Base-by-base conservation (phyloP, 345 rosid genomes). In the Brassica nigra region DNA sequence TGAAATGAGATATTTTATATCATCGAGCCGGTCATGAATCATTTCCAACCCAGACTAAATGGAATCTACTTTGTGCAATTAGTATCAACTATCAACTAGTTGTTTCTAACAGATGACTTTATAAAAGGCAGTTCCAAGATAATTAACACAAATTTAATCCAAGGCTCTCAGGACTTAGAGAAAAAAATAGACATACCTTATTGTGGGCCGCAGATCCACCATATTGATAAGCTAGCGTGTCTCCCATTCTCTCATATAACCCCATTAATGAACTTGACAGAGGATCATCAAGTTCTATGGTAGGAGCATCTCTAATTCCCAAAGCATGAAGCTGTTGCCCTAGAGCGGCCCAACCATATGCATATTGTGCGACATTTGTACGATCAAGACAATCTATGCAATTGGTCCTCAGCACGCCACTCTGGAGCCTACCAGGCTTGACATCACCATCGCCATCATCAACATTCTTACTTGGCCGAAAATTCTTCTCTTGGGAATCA, bases 361-460 rank as follows among this genome's bases (percentile, higher is more conserved):
- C 97, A 84, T 88, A 96, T 52, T 96, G 98, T 30, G 99, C 99
- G 82, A 92, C 99, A 88, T 96, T 96, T 83, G 99, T 96, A 27
- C 99, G 96, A 78, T 96, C 99, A 64, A 96, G 89, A 87, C 98
- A 96, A 77, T 96, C 99, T 76, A 96, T 96, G 82, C 99, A 96
- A 83, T 93, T 96, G 79, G 99, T 96, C 84, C 99, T 86, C 55
- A 96, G 87, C 57, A 96, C 99, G 39, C 99, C 99, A 31, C 42
- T 89, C 78, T 96, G 99, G 82, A 93, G 87, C 83, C 37, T 87
- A 36, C 84, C 83, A 79, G 81, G 83, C 86, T 88, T 89, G 75
- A 67, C 57, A 84, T 79, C 81, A 79, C 79, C 83, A 76, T 86
- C 81, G 63, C 87, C 95, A 78, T 88, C 86, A 55, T 84, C 81